Evolutionary conservation across 306 rosid species (phyloP).

Genomic region (Prunus padus): DNA sequence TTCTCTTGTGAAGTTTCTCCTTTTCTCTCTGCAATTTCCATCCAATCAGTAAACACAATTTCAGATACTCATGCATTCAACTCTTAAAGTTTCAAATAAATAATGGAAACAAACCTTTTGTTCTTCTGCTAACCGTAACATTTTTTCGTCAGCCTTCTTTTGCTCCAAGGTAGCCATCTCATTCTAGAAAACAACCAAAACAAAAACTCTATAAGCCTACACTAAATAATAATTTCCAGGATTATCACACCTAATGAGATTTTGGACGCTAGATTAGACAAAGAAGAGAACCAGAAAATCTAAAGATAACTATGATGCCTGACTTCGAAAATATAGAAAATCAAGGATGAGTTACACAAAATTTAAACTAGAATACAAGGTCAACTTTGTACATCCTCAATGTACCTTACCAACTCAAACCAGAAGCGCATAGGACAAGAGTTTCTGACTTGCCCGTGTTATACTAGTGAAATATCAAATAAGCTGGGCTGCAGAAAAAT

Average conservation of each 20-base stretch:
- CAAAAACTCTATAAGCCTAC: neutral
- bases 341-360: neutral
- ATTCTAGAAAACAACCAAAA: conserved; percentile 36
- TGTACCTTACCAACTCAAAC: neutral
- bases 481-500: neutral
- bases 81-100: neutral
- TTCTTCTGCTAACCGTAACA: conserved; percentile 59
- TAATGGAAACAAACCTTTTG: conserved; percentile 45
- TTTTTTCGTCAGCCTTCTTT: conserved; percentile 57
- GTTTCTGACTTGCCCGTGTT: neutral
- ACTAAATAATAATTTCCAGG: neutral
- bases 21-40: conserved; percentile 55
- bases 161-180: conserved; percentile 67
- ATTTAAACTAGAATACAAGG: neutral
- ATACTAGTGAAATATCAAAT: neutral
- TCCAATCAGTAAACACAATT: conserved; percentile 11
- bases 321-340: neutral
- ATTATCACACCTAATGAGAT: neutral
- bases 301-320: neutral
- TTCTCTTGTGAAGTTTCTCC: conserved; percentile 47
- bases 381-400: neutral
- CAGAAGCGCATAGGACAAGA: neutral
- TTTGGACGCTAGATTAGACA: neutral
- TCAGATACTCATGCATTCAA: neutral
- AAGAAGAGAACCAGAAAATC: neutral